A percentile compares a stretch with the other conserved stretches of the same genome.
Conservation (phyloP, 176 grass and related monocot genomes). For the bread wheat (Triticum aestivum) region DNA sequence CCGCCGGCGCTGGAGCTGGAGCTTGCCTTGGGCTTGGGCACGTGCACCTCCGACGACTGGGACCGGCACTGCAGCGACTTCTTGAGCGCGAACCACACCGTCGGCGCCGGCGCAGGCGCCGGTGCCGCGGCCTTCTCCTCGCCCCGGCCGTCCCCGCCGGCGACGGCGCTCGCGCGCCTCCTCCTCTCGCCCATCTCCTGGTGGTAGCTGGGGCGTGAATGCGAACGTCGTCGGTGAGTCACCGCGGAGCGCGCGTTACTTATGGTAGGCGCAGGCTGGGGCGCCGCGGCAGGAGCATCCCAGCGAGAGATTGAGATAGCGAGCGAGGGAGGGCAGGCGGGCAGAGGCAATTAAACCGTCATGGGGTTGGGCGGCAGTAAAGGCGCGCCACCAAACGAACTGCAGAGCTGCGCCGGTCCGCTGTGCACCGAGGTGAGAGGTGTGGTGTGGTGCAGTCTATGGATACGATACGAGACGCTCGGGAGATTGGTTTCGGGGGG, state of each 20-base stretch:
- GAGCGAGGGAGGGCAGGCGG: not conserved
- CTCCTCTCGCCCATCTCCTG: conserved; percentile 41
- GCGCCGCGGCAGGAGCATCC: conserved; percentile 26
- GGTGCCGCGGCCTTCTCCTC: conserved; percentile 25
- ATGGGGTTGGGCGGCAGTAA: conserved; percentile 35
- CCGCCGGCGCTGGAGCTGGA: not conserved
- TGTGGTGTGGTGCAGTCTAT: not conserved
- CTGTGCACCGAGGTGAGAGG: not conserved
- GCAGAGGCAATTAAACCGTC: conserved; percentile 29
- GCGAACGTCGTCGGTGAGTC: conserved; percentile 1
- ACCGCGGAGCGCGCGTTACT: conserved; percentile 17
- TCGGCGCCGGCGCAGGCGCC: conserved; percentile 33
- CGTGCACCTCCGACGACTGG: conserved; percentile 77
- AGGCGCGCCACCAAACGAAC: conserved; percentile 38
- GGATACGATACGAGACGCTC: not conserved
- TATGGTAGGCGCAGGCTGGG: not conserved
- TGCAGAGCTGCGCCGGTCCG: not conserved
- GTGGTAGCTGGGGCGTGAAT: not conserved
- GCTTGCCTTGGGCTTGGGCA: conserved; percentile 55
- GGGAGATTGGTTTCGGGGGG: not conserved
- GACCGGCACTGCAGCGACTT: conserved; percentile 95
- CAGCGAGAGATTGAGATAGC: not conserved
- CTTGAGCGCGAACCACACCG: conserved; percentile 87
- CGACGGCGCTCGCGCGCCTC: conserved; percentile 11
- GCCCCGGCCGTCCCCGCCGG: not conserved